Evolutionary conservation across 495 filamentous ascomycete genomes (phyloP), one percentile per base, ranked within the genome.

Genomic region (Aspergillus kassunensis): DNA sequence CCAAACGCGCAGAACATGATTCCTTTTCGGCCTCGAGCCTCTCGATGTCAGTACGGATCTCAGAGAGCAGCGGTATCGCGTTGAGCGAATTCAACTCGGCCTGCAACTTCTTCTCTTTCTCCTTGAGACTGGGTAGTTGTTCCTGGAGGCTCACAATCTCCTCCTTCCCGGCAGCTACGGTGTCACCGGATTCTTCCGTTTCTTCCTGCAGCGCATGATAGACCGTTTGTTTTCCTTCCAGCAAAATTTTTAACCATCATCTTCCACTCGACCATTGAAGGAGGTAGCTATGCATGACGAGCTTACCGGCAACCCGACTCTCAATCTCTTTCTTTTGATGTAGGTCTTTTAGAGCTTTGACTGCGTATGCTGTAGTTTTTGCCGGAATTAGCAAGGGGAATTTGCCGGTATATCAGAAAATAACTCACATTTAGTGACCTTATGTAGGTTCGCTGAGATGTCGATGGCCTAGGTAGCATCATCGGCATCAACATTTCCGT

Each of bases 371-470:
- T 81, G 35, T 18, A 31, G 47, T 12, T 9, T 25, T 50, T 55
- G 33, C 42, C n/a, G 48, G 40, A 31, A 36, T 53, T 33, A 40
- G 42, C 8, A 25, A 30, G n/a, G 21, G n/a, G 55, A 2, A 43
- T 11, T 30, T 9, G 41, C 12, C 6, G 12, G 37, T 13, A 15
- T n/a, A 36, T 12, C 19, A 16, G 8, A 15, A n/a, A 19, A 8
- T 4, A 4, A 43, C 61, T 54, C 54, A 80, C 81, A 64, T 65
- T 88, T 88, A 19, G 80, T 80, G 46, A 88, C 80, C 59, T 80
- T 84, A 61, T 86, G 81, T 21, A 88, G 69, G 63, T 88, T 87
- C 18, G 77, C 72, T 27, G 79, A 84, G 41, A 88, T 70, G 30
- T 89, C 85, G 19, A 74, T 82, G 6, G 83, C 84, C 78, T 84